phyloP scores from a whole-genome alignment of 2,329 filamentous ascomycete genomes.

The Apiospora koreana region DNA sequence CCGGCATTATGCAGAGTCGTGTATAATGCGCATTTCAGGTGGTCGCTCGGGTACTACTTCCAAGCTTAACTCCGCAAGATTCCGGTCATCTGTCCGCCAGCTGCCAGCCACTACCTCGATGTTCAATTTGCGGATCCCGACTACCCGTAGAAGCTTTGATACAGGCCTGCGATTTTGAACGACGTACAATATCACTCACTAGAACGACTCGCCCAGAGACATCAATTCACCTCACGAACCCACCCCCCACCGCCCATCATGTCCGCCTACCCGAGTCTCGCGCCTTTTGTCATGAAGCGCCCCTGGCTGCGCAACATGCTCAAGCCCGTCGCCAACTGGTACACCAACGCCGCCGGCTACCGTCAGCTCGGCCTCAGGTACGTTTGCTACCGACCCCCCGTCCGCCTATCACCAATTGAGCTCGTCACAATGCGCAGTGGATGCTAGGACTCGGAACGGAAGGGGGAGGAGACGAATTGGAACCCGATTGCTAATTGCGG shows the following conservation, averaged over 20 bases:
- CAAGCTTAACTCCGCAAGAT: neutral
- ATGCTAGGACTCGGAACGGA: neutral
- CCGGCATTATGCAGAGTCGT: neutral
- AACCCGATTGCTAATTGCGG: neutral
- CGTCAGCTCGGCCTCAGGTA: constrained; percentile 91
- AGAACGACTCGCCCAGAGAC: neutral
- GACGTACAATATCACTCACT: constrained; percentile 18
- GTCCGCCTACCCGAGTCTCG: constrained; percentile 73
- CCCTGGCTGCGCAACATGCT: constrained; percentile 83
- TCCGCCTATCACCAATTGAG: constrained; percentile 5
- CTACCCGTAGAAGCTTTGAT: constrained; percentile 7
- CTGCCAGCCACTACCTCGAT: neutral
- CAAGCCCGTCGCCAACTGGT: constrained; percentile 84
- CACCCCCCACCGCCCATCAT: constrained; percentile 32
- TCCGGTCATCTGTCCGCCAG: neutral
- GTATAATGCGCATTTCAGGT: neutral
- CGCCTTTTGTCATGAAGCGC: constrained; percentile 77
- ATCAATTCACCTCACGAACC: constrained; percentile 16
- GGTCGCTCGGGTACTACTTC: neutral
- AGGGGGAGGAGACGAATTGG: neutral
- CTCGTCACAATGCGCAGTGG: neutral
- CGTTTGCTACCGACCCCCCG: constrained; percentile 19
- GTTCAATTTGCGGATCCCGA: neutral
- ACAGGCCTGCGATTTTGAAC: neutral
- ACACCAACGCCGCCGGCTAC: constrained; percentile 86